Percentiles rank a stretch among this genome's conserved stretches.
These are phyloP conservation scores for Phytopythium kandeliae DNA, from an alignment of 352 stramenopile genomes.

Conservation along the genomic window DNA sequence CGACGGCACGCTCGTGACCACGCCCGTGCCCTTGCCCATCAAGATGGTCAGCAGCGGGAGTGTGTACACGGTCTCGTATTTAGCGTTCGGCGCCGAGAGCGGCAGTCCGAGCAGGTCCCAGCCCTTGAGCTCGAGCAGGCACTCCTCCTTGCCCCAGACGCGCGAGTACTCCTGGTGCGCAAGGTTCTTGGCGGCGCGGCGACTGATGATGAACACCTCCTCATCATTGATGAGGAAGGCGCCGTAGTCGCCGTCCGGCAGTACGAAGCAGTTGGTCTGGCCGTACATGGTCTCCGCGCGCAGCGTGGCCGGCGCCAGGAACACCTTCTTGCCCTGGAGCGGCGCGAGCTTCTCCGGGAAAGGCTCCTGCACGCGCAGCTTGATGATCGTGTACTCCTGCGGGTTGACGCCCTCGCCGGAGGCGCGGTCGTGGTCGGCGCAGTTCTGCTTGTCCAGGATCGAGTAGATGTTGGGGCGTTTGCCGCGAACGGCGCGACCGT, in stretches of 20 bases:
- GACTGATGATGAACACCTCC: constrained; percentile 96
- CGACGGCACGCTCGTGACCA: constrained; percentile 98
- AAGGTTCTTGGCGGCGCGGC: constrained; percentile 91
- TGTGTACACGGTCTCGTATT: constrained; percentile 99
- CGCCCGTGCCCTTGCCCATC: constrained; percentile 99
- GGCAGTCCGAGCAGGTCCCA: constrained; percentile 96
- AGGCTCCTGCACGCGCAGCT: constrained; percentile 90
- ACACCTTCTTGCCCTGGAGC: constrained; percentile 91
- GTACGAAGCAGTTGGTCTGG: constrained; percentile 99
- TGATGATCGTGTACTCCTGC: constrained; percentile 99
- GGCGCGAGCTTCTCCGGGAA: constrained; percentile 71
- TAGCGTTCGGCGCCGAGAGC: constrained; percentile 93
- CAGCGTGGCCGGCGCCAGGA: constrained; percentile 97
- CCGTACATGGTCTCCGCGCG: constrained; percentile 99
- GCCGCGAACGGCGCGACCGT: constrained; percentile 85
- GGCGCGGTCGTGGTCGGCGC: constrained; percentile 98
- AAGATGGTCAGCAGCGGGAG: constrained; percentile 99
- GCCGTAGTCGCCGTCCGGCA: constrained; percentile 98
- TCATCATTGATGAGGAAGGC: constrained; percentile 94
- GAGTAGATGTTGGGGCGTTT: constrained; percentile 99
- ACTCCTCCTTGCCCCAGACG: constrained; percentile 86
- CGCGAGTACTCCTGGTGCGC: constrained; percentile 93
- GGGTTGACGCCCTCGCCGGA: constrained; percentile 98
- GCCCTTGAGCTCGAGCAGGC: constrained; percentile 90
- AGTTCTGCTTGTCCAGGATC: constrained; percentile 97